Evolutionary conservation across 257 asterid genomes (phyloP).

Genomic region (Anisodus tanguticus): DNA sequence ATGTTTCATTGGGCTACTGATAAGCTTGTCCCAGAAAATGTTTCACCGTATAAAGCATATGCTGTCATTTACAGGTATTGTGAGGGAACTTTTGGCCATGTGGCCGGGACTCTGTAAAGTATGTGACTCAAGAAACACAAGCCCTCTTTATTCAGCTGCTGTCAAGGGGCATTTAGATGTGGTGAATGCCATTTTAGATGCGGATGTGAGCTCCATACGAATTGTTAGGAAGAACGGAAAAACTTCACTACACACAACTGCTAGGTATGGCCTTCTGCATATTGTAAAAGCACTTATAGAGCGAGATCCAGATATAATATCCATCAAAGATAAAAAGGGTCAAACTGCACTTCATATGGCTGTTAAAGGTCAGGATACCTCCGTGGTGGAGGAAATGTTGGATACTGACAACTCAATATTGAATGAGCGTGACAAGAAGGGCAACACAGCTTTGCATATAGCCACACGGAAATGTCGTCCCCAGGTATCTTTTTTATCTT

Average conservation of each 20-base stretch:
- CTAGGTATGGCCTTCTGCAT: constrained; percentile 71
- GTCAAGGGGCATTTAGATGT: constrained; percentile 72
- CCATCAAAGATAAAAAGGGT: constrained; percentile 90
- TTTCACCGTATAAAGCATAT: neutral
- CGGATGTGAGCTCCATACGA: constrained; percentile 60
- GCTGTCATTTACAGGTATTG: constrained; percentile 58
- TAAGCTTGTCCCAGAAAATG: neutral
- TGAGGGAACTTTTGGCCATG: constrained; percentile 57
- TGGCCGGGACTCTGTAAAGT: constrained; percentile 97
- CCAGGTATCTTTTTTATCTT: constrained; percentile 59
- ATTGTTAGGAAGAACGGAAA: constrained; percentile 93
- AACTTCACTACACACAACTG: constrained; percentile 91
- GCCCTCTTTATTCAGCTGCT: constrained; percentile 95
- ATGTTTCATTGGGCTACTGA: neutral
- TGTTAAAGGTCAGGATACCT: constrained; percentile 83
- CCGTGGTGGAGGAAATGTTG: constrained; percentile 76
- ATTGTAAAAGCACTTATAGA: constrained; percentile 74
- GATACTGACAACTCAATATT: constrained; percentile 75
- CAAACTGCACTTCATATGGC: constrained; percentile 99
- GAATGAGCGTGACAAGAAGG: constrained; percentile 91
- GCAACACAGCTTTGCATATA: constrained; percentile 87
- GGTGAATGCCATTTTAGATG: constrained; percentile 85
- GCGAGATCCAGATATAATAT: constrained; percentile 73
- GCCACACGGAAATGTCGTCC: constrained; percentile 90
- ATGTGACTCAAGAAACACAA: constrained; percentile 87